Evolutionary conservation across 1,139 yeast species (phyloP).

Genomic region (Suhomyces choctaworum): DNA sequence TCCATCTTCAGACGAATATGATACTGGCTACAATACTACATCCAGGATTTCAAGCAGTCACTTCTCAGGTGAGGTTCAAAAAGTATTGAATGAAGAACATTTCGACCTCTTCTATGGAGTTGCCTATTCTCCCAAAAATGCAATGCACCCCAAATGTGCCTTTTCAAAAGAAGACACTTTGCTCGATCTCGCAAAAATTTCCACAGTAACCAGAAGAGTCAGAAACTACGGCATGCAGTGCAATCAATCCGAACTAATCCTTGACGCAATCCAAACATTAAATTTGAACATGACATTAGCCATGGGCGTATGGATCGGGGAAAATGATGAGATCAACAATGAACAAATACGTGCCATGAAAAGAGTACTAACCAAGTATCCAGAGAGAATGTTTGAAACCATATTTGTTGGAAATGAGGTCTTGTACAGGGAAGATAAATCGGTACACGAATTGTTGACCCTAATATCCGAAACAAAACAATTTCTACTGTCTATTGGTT

Average conservation of each 20-base stretch:
- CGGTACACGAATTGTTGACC: conserved; percentile 35
- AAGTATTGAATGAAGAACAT: neutral
- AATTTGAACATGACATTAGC: conserved; percentile 57
- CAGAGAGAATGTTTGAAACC: conserved; percentile 49
- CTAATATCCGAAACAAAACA: conserved; percentile 46
- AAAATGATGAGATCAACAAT: conserved; percentile 38
- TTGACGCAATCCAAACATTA: conserved; percentile 53
- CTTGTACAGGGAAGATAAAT: conserved; percentile 53
- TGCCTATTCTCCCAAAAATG: conserved; percentile 58
- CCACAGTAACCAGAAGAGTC: conserved; percentile 58
- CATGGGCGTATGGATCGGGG: conserved; percentile 65
- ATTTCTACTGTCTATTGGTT: conserved; percentile 35
- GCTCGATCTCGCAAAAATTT: conserved; percentile 55
- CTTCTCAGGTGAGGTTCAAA: neutral
- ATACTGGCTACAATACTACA: no score
- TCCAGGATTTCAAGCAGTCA: no score
- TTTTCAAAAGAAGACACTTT: conserved; percentile 47
- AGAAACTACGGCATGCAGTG: conserved; percentile 68
- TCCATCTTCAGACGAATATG: neutral
- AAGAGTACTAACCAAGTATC: conserved; percentile 42
- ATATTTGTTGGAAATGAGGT: conserved; percentile 67
- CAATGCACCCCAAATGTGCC: conserved; percentile 55
- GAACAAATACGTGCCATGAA: conserved; percentile 48
- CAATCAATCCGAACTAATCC: conserved; percentile 51
- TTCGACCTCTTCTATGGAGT: conserved; percentile 50